Conservation (phyloP, 768 basidiomycete genomes). For the Porpolomopsis calyptriformis region DNA sequence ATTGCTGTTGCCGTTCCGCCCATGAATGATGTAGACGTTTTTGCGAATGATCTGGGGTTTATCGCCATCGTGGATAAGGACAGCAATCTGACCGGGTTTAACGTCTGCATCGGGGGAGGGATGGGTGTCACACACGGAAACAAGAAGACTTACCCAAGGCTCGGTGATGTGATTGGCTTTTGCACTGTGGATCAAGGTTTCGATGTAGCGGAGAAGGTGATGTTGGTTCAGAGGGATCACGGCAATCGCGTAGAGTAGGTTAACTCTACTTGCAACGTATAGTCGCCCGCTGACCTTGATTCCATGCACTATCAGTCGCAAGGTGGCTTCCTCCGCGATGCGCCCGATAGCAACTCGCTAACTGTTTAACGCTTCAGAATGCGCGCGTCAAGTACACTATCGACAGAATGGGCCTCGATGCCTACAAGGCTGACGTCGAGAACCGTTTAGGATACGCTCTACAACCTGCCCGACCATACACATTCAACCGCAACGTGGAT, state of each 20-base stretch:
- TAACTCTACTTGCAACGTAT: neutral
- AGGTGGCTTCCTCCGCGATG: no score
- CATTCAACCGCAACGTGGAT: constrained; percentile 85
- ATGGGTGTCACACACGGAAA: constrained; percentile 99
- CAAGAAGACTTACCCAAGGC: constrained; percentile 96
- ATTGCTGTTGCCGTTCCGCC: constrained; percentile 93
- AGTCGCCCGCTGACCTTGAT: constrained; percentile 2
- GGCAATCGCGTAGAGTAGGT: constrained; percentile 90
- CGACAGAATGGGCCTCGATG: constrained; percentile 85
- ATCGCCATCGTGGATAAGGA: constrained; percentile 79
- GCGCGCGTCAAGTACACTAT: constrained; percentile 95
- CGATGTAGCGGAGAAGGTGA: constrained; percentile 82
- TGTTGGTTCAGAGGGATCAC: constrained; percentile 90
- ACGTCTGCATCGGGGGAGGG: constrained; percentile 88
- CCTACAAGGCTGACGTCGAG: constrained; percentile 86
- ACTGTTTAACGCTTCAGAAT: constrained; percentile 48
- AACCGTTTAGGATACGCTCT: constrained; percentile 73
- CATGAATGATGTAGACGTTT: constrained; percentile 92
- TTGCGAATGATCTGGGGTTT: constrained; percentile 92
- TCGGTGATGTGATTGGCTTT: constrained; percentile 84
- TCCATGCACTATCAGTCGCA: constrained; percentile 33
- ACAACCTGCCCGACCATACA: constrained; percentile 60
- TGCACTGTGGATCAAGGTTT: constrained; percentile 80
- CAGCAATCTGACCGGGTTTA: constrained; percentile 82
- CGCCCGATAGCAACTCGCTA: no score